These are phyloP conservation scores for Xylariales sp. DNA, from an alignment of 2,329 filamentous ascomycete genomes.

Conservation along the genomic window DNA sequence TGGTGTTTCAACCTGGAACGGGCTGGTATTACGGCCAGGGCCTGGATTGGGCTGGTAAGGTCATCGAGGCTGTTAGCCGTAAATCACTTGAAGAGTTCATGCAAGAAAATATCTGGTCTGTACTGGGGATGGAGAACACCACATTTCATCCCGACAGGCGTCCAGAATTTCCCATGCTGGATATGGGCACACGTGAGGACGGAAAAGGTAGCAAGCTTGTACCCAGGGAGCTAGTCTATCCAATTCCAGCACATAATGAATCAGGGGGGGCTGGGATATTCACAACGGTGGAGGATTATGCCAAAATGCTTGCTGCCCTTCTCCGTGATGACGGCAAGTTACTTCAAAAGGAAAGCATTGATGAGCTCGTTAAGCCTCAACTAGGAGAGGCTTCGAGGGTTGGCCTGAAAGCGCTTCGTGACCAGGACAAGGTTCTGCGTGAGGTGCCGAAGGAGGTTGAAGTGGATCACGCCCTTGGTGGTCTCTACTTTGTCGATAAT, in stretches of 20 bases:
- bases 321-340: slow-evolving; percentile 17
- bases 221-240: slow-evolving; percentile 13
- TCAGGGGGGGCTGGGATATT: slow-evolving; percentile 17
- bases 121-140: slow-evolving; percentile 15
- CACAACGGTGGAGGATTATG: slow-evolving; percentile 14
- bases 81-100: slow-evolving; percentile 16
- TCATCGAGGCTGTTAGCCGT: slow-evolving; percentile 11
- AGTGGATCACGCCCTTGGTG: too few species aligned
- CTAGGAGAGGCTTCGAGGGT: slow-evolving; percentile 19
- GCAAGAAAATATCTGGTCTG: slow-evolving; percentile 16
- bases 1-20: slow-evolving; percentile 15
- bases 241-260: slow-evolving; percentile 17
- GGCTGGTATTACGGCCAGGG: slow-evolving; percentile 15
- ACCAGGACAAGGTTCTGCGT: too few species aligned
- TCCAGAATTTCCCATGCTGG: slow-evolving; percentile 14
- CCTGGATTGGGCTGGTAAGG: slow-evolving; percentile 17
- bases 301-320: slow-evolving; percentile 18
- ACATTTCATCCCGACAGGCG: slow-evolving; percentile 16
- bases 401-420: too few species aligned
- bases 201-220: slow-evolving; percentile 13
- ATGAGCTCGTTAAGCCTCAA: slow-evolving; percentile 21
- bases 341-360: slow-evolving; percentile 13
- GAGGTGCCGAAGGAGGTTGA: too few species aligned
- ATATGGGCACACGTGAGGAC: slow-evolving; percentile 16
- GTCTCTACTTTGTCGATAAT: too few species aligned